Percentiles rank a stretch among this genome's conserved stretches.
phyloP scores from a whole-genome alignment of 768 basidiomycete species.

The Leucocoprinus birnbaumii region DNA sequence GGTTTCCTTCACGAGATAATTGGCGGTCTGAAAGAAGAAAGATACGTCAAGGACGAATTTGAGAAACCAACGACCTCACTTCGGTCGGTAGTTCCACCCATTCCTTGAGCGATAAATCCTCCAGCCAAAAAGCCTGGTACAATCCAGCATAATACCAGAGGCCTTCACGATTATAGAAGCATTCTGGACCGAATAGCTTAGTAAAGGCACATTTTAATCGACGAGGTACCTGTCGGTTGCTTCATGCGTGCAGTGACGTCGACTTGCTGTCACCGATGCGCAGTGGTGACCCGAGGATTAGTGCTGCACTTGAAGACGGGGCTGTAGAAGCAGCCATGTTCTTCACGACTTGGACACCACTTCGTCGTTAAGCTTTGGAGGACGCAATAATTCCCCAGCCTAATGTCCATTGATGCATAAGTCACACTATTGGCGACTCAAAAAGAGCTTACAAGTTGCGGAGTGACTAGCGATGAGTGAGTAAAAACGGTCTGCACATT shows the following conservation, averaged over 20 bases:
- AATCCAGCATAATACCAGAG: slow-evolving; percentile 85
- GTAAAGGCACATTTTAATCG: background rate
- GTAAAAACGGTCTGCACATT: background rate
- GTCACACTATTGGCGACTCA: too few species aligned
- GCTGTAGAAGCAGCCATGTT: slow-evolving; percentile 75
- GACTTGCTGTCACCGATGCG: slow-evolving; percentile 70
- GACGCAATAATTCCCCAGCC: slow-evolving; percentile 64
- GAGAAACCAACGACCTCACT: slow-evolving; percentile 32
- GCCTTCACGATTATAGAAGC: slow-evolving; percentile 78
- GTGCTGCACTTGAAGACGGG: slow-evolving; percentile 78
- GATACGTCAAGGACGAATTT: slow-evolving; percentile 7
- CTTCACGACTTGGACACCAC: slow-evolving; percentile 82
- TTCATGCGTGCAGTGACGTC: slow-evolving; percentile 59
- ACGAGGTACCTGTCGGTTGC: slow-evolving; percentile 55
- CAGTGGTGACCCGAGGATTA: slow-evolving; percentile 72
- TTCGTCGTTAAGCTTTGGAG: slow-evolving; percentile 65
- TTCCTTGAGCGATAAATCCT: slow-evolving; percentile 63
- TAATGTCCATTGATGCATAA: slow-evolving; percentile 21
- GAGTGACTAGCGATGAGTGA: slow-evolving; percentile 40
- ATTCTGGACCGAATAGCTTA: slow-evolving; percentile 42
- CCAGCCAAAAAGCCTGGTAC: slow-evolving; percentile 65
- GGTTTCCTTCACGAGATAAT: slow-evolving; percentile 70
- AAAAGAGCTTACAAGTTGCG: slow-evolving; percentile 47
- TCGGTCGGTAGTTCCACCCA: slow-evolving; percentile 67
- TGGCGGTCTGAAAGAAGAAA: slow-evolving; percentile 46